phyloP scores from a whole-genome alignment of 805 yeast genomes.

The Saccharomycodes ludwigii region DNA sequence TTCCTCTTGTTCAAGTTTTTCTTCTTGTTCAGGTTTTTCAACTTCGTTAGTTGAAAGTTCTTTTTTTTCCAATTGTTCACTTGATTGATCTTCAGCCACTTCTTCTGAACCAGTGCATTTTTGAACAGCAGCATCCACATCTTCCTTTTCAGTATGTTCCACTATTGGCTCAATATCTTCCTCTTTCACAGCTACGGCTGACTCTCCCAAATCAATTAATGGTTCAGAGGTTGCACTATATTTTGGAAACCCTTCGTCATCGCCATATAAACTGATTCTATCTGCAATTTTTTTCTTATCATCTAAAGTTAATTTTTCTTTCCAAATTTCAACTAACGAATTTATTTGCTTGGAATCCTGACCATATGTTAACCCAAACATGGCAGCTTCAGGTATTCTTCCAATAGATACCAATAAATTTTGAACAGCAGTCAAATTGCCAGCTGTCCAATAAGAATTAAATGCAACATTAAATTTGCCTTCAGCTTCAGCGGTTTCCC shows the following conservation, averaged over 20 bases:
- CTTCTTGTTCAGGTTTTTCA: constrained; percentile 7
- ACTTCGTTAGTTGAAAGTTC: constrained; percentile 17
- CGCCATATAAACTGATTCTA: constrained; percentile 39
- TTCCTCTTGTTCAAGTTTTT: constrained; percentile 10
- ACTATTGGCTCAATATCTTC: constrained; percentile 12
- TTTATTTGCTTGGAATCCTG: constrained; percentile 32
- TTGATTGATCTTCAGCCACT: too few species aligned
- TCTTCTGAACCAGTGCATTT: too few species aligned
- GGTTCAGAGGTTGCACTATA: constrained; percentile 16
- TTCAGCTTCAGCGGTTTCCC: constrained; percentile 48
- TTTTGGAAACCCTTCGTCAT: constrained; percentile 25
- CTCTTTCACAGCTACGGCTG: constrained; percentile 15
- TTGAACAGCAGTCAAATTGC: constrained; percentile 53
- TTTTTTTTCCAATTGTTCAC: too few species aligned
- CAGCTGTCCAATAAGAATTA: constrained; percentile 80
- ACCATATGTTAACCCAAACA: constrained; percentile 66
- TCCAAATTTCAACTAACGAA: constrained; percentile 53
- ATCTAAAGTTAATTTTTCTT: constrained; percentile 33
- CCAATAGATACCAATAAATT: constrained; percentile 55
- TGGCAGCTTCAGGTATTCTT: constrained; percentile 73
- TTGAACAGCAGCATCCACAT: too few species aligned
- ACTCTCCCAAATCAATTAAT: constrained; percentile 31
- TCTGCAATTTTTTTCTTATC: constrained; percentile 51
- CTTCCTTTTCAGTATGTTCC: too few species aligned
- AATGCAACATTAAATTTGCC: constrained; percentile 88